Percentiles rank a stretch among this genome's conserved stretches.
Evolutionary conservation across 164 flowering plant genomes (phyloP).

Genomic region (Magnolia kwangsiensis): DNA sequence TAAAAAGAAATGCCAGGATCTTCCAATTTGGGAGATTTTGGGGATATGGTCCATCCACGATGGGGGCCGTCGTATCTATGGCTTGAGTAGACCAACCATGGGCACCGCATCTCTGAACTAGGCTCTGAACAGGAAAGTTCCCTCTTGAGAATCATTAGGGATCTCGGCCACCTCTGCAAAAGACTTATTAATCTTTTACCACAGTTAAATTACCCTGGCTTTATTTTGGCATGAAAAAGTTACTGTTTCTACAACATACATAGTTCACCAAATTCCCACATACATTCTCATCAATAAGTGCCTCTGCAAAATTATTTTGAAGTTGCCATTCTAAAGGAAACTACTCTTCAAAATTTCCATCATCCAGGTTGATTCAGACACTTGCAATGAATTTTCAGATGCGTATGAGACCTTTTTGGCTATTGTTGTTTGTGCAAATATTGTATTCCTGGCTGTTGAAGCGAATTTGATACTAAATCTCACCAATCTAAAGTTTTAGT

Average conservation of each 20-base stretch:
- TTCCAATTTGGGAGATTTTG: too few relatives aligned
- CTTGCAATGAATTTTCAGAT: neutral
- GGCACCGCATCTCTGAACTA: too few relatives aligned
- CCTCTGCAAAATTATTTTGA: neutral
- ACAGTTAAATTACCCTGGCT: neutral
- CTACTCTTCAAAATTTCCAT: neutral
- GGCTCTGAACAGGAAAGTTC: too few relatives aligned
- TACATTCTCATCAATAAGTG: neutral
- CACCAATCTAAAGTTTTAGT: neutral
- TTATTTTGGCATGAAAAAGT: neutral
- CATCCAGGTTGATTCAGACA: neutral
- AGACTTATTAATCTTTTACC: neutral
- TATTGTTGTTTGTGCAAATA: neutral
- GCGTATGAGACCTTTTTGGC: neutral
- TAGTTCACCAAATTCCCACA: neutral
- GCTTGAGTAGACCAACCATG: too few relatives aligned
- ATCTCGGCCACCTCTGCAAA: neutral
- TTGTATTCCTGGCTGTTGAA: neutral
- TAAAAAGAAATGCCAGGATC: too few relatives aligned
- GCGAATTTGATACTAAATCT: neutral
- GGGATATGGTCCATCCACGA: too few relatives aligned
- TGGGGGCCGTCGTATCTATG: too few relatives aligned
- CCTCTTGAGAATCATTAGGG: too few relatives aligned
- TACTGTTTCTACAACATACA: neutral
- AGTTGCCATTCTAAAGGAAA: neutral